Evolutionary conservation across 139 green algal species (phyloP).

Genomic region (Chlamydomonas eustigma): DNA sequence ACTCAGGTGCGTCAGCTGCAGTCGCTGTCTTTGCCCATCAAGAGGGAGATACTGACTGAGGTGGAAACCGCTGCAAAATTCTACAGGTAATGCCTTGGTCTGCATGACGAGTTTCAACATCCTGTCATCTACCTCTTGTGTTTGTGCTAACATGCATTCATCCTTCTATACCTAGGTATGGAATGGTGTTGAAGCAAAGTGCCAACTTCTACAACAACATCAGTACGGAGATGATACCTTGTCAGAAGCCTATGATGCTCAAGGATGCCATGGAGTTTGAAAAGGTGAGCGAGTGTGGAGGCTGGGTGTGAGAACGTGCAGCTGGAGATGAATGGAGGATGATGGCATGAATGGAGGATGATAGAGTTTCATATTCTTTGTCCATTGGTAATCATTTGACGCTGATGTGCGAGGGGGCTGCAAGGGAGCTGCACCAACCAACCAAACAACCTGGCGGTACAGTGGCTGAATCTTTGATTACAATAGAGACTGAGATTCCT

Average conservation of each 20-base stretch:
- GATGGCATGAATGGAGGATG: too few species aligned
- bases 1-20: conserved; percentile 63
- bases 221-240: conserved; percentile 68
- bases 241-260: conserved; percentile 84
- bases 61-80: conserved; percentile 66
- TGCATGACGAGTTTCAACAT: not conserved
- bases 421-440: too few species aligned
- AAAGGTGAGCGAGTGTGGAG: conserved; percentile 38
- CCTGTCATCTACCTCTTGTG: not conserved
- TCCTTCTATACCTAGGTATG: conserved; percentile 42
- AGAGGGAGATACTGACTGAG: conserved; percentile 47
- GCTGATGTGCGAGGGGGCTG: too few species aligned
- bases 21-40: conserved; percentile 55
- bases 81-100: conserved; percentile 64
- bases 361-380: too few species aligned
- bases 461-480: too few species aligned
- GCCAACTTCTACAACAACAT: conserved; percentile 90
- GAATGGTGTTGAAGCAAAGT: conserved; percentile 76
- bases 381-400: too few species aligned
- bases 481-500: too few species aligned
- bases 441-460: too few species aligned
- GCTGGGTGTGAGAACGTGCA: too few species aligned
- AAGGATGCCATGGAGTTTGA: conserved; percentile 72
- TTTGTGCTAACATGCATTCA: not conserved
- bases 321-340: too few species aligned